Evolutionary conservation across 768 basidiomycete genomes (phyloP).

Genomic region (Antrodiella citrinella): DNA sequence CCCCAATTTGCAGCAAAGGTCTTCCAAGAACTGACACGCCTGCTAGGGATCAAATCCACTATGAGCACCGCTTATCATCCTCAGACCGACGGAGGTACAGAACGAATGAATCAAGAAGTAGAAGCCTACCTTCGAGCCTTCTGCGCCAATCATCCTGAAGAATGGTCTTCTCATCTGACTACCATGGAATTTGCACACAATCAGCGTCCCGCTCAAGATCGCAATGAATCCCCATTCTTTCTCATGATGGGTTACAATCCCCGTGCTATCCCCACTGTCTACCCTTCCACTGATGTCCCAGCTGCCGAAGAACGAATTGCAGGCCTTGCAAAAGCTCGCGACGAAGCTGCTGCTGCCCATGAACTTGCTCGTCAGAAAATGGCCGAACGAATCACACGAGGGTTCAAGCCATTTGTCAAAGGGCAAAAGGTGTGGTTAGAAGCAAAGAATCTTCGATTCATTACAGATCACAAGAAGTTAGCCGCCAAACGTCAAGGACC

Average conservation of each 20-base stretch:
- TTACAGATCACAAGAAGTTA: too few relatives aligned
- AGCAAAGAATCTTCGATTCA: too few relatives aligned
- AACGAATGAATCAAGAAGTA: slow-evolving; percentile 24
- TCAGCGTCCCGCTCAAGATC: slow-evolving; percentile 4
- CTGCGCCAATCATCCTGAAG: too few relatives aligned
- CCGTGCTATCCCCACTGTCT: background rate
- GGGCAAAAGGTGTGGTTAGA: slow-evolving; percentile 9
- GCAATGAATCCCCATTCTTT: background rate
- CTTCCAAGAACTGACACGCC: slow-evolving; percentile 5
- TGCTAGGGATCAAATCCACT: slow-evolving; percentile 11
- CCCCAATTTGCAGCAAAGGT: slow-evolving; percentile 3
- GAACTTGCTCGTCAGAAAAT: background rate
- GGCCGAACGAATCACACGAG: background rate
- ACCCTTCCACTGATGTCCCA: background rate
- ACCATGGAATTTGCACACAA: slow-evolving; percentile 26
- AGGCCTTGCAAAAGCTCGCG: background rate
- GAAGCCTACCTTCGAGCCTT: too few relatives aligned
- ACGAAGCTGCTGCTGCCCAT: background rate
- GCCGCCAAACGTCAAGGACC: slow-evolving; percentile 7
- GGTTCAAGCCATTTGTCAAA: slow-evolving; percentile 1
- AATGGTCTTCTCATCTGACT: slow-evolving; percentile 21
- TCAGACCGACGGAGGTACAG: slow-evolving; percentile 27
- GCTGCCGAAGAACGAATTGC: background rate
- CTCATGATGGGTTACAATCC: background rate
- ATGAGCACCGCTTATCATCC: slow-evolving; percentile 24